Percentiles rank a stretch among this genome's conserved stretches.
Conservation (phyloP, 1,284 basidiomycete species). For the Testicularia cyperi region DNA sequence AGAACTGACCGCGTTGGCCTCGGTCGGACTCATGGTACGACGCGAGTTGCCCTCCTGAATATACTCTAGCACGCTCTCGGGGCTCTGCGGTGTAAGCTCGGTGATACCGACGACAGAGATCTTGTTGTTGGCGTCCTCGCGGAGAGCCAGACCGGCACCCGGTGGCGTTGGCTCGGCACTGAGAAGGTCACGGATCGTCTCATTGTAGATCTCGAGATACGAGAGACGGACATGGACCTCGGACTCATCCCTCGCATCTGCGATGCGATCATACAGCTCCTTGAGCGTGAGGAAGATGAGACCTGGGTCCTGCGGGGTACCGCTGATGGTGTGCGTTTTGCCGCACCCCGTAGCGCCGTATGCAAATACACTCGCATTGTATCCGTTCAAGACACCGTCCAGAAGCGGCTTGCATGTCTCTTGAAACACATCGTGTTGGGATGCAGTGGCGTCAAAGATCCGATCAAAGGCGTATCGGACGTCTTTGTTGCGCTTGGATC, state of each 20-base stretch:
- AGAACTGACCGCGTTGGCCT: conserved; percentile 58
- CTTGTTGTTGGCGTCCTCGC: conserved; percentile 55
- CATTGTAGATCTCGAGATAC: conserved; percentile 60
- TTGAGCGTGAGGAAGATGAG: conserved; percentile 60
- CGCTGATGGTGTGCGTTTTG: conserved; percentile 60
- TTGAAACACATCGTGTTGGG: conserved; percentile 52
- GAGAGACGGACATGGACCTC: conserved; percentile 55
- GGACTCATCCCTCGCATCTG: conserved; percentile 44
- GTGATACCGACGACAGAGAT: conserved; percentile 59
- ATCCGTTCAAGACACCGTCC: conserved; percentile 55
- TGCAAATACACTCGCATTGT: conserved; percentile 59
- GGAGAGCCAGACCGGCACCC: conserved; percentile 52
- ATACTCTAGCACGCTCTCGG: conserved; percentile 55
- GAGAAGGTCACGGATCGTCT: conserved; percentile 57
- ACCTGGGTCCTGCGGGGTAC: conserved; percentile 53
- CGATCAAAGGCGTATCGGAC: conserved; percentile 59
- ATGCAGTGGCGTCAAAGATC: conserved; percentile 50
- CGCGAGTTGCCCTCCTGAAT: conserved; percentile 57
- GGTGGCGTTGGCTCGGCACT: conserved; percentile 52
- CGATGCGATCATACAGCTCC: conserved; percentile 56
- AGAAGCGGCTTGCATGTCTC: conserved; percentile 55
- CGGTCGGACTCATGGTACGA: conserved; percentile 58
- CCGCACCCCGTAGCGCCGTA: conserved; percentile 60
- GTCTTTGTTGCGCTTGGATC: conserved; percentile 39
- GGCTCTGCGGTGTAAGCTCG: conserved; percentile 54